Base-by-base conservation (phyloP, 2,329 filamentous ascomycete genomes). In the Coleophoma cylindrospora region DNA sequence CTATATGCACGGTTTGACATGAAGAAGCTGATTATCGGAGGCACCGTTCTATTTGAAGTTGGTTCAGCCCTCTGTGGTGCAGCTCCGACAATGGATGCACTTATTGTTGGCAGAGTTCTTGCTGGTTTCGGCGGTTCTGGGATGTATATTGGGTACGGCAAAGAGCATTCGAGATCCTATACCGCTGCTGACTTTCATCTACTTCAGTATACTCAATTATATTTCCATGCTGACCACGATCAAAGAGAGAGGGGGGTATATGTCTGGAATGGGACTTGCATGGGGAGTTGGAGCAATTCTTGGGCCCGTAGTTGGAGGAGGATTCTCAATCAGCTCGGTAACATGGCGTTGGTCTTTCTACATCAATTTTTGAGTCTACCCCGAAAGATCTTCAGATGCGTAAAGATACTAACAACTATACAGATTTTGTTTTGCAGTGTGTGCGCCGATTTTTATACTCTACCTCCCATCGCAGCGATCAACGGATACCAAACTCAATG, bases 341-440 rank as follows among this genome's bases (percentile, higher is more conserved):
- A 50, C 67, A 2, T 60, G 72, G 45, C 55, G 64, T 8, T 70
- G 70, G 57, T 58, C 70, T 7, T 62, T 73, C 3, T 67, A 60
- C 41, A 54, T 56, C 37, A 60, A 60, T 37, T 60, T 74, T 15
- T 34, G 49, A 43, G 40, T 41, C 14, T 17, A 3, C 17, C 15
- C 12, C 1, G 19, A 12, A 21, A 13, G n/a, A 15, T 2, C 3
- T 9, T 11, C 17, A 17, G 5, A n/a, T 12, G 2, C 4, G 15
- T 41, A 22, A 15, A 5, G 12, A 22, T n/a, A 11, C n/a, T 9
- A 13, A 17, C 19, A 12, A 15, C 57, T 81, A 80, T 57, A 72
- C 80, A 61, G 79, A 79, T 53, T 62, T 79, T 9, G 61, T 69
- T 34, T 60, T 79, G 68, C 65, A 3, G 57, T 70, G 8, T 65